Percentiles rank a stretch among this genome's conserved stretches.
These are phyloP conservation scores for Ulvella scutata DNA, from an alignment of 139 green algal species.

Conservation along the genomic window DNA sequence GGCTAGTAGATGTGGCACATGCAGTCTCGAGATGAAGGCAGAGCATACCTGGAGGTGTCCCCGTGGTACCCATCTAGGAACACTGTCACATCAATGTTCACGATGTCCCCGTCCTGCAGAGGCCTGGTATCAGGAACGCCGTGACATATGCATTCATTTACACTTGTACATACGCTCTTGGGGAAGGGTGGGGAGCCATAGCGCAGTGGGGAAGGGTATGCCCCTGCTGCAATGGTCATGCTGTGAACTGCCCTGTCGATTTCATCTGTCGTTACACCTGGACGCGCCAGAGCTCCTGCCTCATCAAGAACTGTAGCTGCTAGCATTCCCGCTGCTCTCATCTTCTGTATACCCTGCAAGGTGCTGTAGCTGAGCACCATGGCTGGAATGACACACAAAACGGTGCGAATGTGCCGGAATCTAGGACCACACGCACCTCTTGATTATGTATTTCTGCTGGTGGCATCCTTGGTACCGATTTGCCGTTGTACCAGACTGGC, in stretches of 20 bases:
- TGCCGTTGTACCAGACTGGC: not conserved
- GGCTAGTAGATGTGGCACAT: not conserved
- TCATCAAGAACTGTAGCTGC: constrained; percentile 65
- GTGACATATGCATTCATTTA: constrained; percentile 98
- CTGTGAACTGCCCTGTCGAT: constrained; percentile 86
- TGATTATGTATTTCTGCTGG: not conserved
- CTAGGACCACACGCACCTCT: not conserved
- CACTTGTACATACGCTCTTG: constrained; percentile 91
- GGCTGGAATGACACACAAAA: no score
- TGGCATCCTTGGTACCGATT: constrained; percentile 1
- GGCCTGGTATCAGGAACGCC: constrained; percentile 46
- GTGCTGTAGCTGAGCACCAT: no score
- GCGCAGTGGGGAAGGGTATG: constrained; percentile 89
- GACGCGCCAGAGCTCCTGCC: constrained; percentile 52
- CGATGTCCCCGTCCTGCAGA: constrained; percentile 74
- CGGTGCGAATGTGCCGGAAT: no score
- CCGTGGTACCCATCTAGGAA: constrained; percentile 92
- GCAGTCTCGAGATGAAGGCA: not conserved
- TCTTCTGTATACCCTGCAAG: constrained; percentile 49
- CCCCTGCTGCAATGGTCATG: constrained; percentile 62
- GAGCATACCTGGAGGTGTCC: constrained; percentile 56
- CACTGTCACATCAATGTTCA: constrained; percentile 97
- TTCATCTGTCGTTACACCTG: constrained; percentile 82
- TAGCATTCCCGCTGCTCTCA: constrained; percentile 70
- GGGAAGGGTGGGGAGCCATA: constrained; percentile 69